A percentile compares a stretch with the other conserved stretches of the same genome.
These are phyloP conservation scores for Trametes sp. DNA, from an alignment of 1,284 basidiomycete genomes.

Conservation along the genomic window DNA sequence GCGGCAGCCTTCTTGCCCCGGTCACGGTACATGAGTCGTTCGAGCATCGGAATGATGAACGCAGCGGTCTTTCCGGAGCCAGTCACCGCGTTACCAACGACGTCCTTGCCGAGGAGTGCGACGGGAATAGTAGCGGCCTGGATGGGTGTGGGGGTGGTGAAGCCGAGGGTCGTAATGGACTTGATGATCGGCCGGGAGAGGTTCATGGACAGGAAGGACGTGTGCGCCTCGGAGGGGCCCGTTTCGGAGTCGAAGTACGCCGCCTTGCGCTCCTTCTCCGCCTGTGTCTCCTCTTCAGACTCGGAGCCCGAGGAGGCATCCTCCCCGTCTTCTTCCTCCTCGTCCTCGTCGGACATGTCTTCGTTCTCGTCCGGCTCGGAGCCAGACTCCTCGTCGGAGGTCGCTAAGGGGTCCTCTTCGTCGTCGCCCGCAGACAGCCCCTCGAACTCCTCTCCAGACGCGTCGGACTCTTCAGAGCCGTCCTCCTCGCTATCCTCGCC, in stretches of 20 bases:
- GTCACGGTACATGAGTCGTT: conserved; percentile 90
- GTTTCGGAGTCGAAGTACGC: conserved; percentile 84
- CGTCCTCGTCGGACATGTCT: conserved; percentile 49
- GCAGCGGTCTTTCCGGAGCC: conserved; percentile 98
- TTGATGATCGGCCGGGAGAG: conserved; percentile 91
- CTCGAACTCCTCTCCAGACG: conserved; percentile 49
- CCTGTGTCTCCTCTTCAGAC: conserved; percentile 73
- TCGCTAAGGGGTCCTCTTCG: conserved; percentile 55
- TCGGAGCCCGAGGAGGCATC: conserved; percentile 51
- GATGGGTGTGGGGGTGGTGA: conserved; percentile 92
- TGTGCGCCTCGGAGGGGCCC: conserved; percentile 52
- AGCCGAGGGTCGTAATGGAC: conserved; percentile 83
- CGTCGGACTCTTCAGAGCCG: conserved; percentile 51
- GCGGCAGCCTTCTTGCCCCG: conserved; percentile 85
- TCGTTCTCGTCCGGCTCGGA: conserved; percentile 50
- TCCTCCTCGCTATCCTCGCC: conserved; percentile 40
- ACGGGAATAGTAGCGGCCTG: conserved; percentile 93
- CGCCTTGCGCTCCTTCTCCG: conserved; percentile 80
- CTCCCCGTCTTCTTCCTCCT: conserved; percentile 47
- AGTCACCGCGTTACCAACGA: conserved; percentile 94
- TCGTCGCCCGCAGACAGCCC: conserved; percentile 46
- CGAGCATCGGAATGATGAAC: conserved; percentile 93
- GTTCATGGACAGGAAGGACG: conserved; percentile 87
- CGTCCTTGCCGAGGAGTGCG: conserved; percentile 92
- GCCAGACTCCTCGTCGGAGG: conserved; percentile 52